Conservation (phyloP, 2,329 filamentous ascomycete genomes). For the Phoma herbarum region DNA sequence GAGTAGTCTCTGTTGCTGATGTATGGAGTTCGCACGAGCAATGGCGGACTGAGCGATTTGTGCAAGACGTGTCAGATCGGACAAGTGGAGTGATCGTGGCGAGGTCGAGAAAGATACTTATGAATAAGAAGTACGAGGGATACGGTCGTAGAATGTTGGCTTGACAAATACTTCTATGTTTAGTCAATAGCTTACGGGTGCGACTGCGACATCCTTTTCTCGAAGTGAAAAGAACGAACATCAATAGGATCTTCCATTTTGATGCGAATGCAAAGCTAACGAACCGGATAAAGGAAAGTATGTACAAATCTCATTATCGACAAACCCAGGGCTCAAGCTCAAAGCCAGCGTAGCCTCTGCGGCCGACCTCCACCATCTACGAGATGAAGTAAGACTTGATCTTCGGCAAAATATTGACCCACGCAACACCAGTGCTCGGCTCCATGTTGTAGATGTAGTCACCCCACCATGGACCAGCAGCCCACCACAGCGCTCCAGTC, state of each 20-base stretch:
- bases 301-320: conserved; percentile 2
- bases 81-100: neutral
- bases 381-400: conserved; percentile 49
- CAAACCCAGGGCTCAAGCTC: neutral
- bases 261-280: neutral
- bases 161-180: neutral
- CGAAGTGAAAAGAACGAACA: neutral
- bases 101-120: neutral
- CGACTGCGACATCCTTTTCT: neutral
- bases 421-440: conserved; percentile 57
- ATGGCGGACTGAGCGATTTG: neutral
- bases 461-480: conserved; percentile 63
- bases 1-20: neutral
- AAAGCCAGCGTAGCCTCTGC: neutral
- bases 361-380: neutral
- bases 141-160: too few relatives aligned
- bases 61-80: neutral
- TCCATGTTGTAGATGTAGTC: conserved; percentile 61
- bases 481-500: conserved; percentile 64
- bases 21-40: neutral
- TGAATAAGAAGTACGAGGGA: neutral
- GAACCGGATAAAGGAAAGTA: conserved; percentile 1
- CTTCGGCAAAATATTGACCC: conserved; percentile 45
- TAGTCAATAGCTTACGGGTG: neutral
- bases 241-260: conserved; percentile 1